Evolutionary conservation across 1,139 yeast species (phyloP), one percentile per base, ranked within the genome.

Genomic region (Candida pseudoviswanathii): DNA sequence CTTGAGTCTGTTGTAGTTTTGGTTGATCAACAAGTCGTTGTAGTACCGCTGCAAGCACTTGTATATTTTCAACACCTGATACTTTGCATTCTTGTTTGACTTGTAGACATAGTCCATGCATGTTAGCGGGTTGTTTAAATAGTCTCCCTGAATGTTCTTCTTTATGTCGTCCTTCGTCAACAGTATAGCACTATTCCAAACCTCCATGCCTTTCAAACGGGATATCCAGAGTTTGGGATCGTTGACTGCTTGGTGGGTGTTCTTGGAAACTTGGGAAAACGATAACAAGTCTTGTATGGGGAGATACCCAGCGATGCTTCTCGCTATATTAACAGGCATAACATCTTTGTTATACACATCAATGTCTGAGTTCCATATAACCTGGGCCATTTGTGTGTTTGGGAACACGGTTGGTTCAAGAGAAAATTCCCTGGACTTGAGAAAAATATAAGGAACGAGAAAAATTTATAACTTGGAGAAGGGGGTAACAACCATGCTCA

Each of bases 141-240:
- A 50, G 2, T 42, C 31, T 41, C 43, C 49, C 25, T 26, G 44
- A 3, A 41, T 32, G 9, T 46, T 50, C 11, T 42, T 49, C 26
- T 30, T 41, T 7, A 46, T 24, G 8, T 50, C 51, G 11, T 50
- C 57, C 44, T 55, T 52, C 7, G 51, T 45, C 3, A 54, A 30
- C 16, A 44, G 44, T 2, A 7, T 39, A 2, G 54, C 68, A 16
- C 54, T 55, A 21, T 70, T 65, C 84, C 86, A 82, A 4, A 82
- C 61, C 0, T 77, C 81, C 66, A 86, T 71, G 27, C 60, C 64
- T 53, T 64, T 67, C 46, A 87, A 67, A 59, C 78, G 73, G 4
- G 70, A 58, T 4, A 77, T 61, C 92, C 92, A 87, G 25, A 82
- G 61, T 11, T 62, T 60, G 5, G 75, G 70, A 50, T 75, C 71